phyloP scores from a whole-genome alignment of 352 stramenopile genomes.

The Globisporangium uncinulatum region DNA sequence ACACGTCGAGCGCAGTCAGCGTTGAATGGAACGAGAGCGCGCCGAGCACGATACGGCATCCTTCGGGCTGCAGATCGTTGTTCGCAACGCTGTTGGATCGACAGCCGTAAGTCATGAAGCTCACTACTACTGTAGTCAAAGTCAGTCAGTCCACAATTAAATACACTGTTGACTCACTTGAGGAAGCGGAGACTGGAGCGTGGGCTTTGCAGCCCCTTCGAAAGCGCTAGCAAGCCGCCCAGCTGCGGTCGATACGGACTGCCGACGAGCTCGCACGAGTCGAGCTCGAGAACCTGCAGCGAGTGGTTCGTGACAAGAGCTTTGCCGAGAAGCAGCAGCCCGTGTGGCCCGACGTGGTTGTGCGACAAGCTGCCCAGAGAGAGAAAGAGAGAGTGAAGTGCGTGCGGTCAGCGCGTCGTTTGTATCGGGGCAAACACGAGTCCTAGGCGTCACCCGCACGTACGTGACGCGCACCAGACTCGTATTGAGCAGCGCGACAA shows the following conservation, averaged over 20 bases:
- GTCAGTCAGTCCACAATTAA: too few species aligned
- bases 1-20: constrained; percentile 52
- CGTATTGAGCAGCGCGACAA: constrained; percentile 22
- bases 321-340: constrained; percentile 31
- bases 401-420: too few species aligned
- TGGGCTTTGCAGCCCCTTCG: constrained; percentile 51
- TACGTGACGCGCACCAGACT: constrained; percentile 27
- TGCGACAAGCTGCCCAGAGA: constrained; percentile 22
- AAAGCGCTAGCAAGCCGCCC: constrained; percentile 39
- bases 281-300: constrained; percentile 51
- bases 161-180: constrained; percentile 20
- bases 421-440: not conserved
- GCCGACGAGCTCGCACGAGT: constrained; percentile 41
- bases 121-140: too few species aligned
- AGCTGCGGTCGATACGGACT: constrained; percentile 46
- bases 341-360: constrained; percentile 38
- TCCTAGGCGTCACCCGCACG: not conserved
- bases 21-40: constrained; percentile 46
- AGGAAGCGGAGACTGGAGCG: constrained; percentile 44
- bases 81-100: constrained; percentile 26
- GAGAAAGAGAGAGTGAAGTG: not conserved
- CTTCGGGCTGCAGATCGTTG: constrained; percentile 50
- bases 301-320: constrained; percentile 63
- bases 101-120: not conserved
- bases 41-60: constrained; percentile 44